Evolutionary conservation across 306 rosid genomes (phyloP), one percentile per base, ranked within the genome.

Genomic region (Rosa multiflora): DNA sequence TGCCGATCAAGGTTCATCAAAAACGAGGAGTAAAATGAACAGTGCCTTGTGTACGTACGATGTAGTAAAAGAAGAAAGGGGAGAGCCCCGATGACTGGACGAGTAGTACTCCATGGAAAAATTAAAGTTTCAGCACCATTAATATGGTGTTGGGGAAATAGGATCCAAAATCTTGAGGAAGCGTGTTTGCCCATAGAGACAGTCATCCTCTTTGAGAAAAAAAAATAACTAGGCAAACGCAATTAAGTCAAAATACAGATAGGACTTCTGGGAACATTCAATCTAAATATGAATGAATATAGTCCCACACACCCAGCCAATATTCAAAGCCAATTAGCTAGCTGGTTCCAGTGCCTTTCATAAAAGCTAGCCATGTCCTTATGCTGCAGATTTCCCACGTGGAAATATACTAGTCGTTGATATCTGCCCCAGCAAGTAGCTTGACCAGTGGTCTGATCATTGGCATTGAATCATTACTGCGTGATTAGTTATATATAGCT

Each of bases 191-290:
- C 79, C 85, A 67, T 64, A 29, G 77, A 81, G 87, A 82, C 83
- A 81, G 88, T 90, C 88, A 89, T 85, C 86, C 84, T 58, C 80
- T 82, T 73, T 77, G 80, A 42, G 26, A 5, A 39, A 32, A 32
- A 74, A 51, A 6, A 37, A 14, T 0, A 72, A 12, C 21, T 4
- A 71, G 49, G 47, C 46, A 39, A 32, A 74, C 79, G 81, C 95
- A 83, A 85, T 92, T 56, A 90, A 86, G 92, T 85, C 87, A 82
- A 82, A 26, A 66, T 69, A 78, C 85, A 78, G 87, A 82, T 80
- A 71, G 78, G 85, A 85, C 78, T 90, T 92, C 92, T 85, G 83
- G 94, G 94, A 89, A 90, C 79, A 86, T 84, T 89, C 91, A 86
- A 92, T 86, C 80, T 71, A 58, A 80, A 26, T 56, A 75, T 39